phyloP scores from a whole-genome alignment of 495 filamentous ascomycete species.

The Penicillium ochrochloron region DNA sequence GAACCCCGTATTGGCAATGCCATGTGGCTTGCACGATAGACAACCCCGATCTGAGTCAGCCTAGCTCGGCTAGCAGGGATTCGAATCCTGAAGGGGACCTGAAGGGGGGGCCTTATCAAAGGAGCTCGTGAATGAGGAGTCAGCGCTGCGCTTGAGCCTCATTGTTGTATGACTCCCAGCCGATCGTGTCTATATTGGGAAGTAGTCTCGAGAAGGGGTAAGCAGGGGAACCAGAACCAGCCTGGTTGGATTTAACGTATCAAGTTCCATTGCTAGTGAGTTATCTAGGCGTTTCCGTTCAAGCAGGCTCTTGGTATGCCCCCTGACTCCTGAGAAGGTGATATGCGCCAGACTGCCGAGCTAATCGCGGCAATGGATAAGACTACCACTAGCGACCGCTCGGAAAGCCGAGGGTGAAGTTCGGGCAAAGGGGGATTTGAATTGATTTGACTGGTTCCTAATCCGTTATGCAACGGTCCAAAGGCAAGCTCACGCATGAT shows the following conservation, averaged over 20 bases:
- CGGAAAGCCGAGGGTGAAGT: neutral
- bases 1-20: slow-evolving; percentile 1
- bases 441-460: neutral
- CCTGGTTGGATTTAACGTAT: neutral
- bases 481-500: neutral
- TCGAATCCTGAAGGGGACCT: neutral
- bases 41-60: slow-evolving; percentile 10
- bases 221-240: neutral
- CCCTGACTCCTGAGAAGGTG: too few species aligned
- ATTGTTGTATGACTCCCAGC: neutral
- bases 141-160: slow-evolving; percentile 9
- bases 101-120: slow-evolving; percentile 9
- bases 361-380: neutral
- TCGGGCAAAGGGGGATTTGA: neutral
- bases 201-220: slow-evolving; percentile 8
- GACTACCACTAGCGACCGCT: neutral
- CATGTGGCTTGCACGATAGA: slow-evolving; percentile 12
- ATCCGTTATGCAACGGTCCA: neutral
- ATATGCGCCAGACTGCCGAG: slow-evolving; percentile 5
- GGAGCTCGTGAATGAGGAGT: slow-evolving; percentile 2
- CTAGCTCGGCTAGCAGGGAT: slow-evolving; percentile 8
- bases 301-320: neutral
- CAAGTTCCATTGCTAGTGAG: neutral
- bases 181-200: slow-evolving; percentile 1
- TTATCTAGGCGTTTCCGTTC: neutral